A percentile compares a stretch with the other conserved stretches of the same genome.
These are phyloP conservation scores for Phaffia rhodozyma DNA, from an alignment of 1,284 basidiomycete genomes.

Conservation along the genomic window DNA sequence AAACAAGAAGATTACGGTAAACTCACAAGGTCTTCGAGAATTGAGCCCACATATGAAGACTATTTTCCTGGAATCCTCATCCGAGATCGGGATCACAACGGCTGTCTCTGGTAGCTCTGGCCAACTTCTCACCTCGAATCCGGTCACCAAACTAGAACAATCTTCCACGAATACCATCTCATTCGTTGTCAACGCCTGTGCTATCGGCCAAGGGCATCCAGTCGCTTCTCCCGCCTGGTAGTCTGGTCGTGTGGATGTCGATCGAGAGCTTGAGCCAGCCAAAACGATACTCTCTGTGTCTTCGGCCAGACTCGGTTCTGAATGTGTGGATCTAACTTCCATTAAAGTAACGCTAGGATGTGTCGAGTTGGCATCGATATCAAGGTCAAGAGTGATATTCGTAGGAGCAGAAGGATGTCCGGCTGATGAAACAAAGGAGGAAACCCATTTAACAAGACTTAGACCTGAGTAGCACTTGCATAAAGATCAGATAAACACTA, in stretches of 20 bases:
- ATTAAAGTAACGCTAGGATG: neutral
- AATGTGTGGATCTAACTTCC: neutral
- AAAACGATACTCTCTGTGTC: neutral
- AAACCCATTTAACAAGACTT: neutral
- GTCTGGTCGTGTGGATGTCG: too few species aligned
- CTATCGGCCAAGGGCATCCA: slow-evolving; percentile 3
- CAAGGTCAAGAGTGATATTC: neutral
- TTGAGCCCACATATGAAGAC: neutral
- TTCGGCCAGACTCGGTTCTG: neutral
- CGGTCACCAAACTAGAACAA: slow-evolving; percentile 27
- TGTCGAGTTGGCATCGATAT: neutral
- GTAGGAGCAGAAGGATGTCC: neutral
- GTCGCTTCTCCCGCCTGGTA: too few species aligned
- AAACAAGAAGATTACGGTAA: slow-evolving; percentile 33
- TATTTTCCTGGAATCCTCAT: slow-evolving; percentile 21
- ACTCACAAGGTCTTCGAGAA: neutral
- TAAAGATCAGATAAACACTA: neutral
- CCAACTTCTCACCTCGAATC: slow-evolving; percentile 31
- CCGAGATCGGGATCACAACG: slow-evolving; percentile 34
- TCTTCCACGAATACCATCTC: slow-evolving; percentile 31
- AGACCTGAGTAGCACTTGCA: neutral
- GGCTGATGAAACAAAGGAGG: neutral
- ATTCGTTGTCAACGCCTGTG: slow-evolving; percentile 25
- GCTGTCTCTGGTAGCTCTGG: slow-evolving; percentile 33
- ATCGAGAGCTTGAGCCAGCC: neutral